Evolutionary conservation across 2,329 filamentous ascomycete species (phyloP), one percentile per base, ranked within the genome.

Genomic region (Pseudopithomyces maydicus): DNA sequence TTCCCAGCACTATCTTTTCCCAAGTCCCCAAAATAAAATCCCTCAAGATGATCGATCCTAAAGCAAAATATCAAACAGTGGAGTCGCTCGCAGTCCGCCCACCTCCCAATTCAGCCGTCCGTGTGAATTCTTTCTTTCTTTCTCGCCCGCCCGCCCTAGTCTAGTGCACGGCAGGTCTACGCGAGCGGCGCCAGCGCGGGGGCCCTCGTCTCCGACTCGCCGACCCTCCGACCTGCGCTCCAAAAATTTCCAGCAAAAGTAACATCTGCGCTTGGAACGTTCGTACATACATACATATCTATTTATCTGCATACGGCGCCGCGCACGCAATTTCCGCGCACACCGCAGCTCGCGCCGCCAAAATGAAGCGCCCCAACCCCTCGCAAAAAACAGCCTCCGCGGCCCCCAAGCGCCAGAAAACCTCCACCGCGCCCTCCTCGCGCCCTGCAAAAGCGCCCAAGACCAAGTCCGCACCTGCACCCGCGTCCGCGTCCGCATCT

Each of bases 341-440:
- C 15, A 32, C 48, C 10, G 22, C 3, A 39, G 19, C 23, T 7
- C 22, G 2, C 23, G 5, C 8, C 5, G 26, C 26, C 26, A 66
- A 38, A 2, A 75, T 74, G 71, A 80, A 79, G 66, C 73, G 78
- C 23, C 59, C 68, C 4, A 65, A 78, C 50, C 56, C 56, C 70
- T 73, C 51, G 20, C 77, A 42, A 74, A 81, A 66, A 61, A 74
- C 52, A 64, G 73, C 52, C 69, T 74, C 39, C 66, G 78, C 77
- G 59, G 70, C 73, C 8, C 70, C 75, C 41, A 82, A 82, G 60
- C 77, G 78, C 17, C 78, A 76, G 54, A 80, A 78, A 58, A 49
- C 79, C 49, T 73, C 75, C 8, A 19, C 38, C 38, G 26, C 26
- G 5, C 5, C 26, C 5, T 29, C 26, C 26, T n/a, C n/a, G n/a